phyloP scores from a whole-genome alignment of 257 asterid species.

The Penstemon davidsonii region DNA sequence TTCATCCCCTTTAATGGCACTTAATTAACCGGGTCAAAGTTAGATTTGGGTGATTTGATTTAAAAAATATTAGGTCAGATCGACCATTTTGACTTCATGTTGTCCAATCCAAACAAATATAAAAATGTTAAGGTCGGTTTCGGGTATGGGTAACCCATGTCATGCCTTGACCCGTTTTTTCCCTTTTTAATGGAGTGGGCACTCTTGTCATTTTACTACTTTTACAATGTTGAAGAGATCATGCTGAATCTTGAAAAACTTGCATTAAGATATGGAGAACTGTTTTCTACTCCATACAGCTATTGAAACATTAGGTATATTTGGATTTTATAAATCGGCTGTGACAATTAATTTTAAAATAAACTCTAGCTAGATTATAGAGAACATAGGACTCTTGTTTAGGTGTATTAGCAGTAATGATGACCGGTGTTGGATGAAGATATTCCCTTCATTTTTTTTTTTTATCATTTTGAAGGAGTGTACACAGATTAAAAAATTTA shows the following conservation, averaged over 20 bases:
- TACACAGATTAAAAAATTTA: too few relatives aligned
- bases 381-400: conserved; percentile 24
- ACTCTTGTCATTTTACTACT: conserved; percentile 31
- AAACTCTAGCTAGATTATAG: conserved; percentile 20
- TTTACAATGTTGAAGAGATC: conserved; percentile 36
- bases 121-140: too few relatives aligned
- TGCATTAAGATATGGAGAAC: conserved; percentile 39
- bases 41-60: too few relatives aligned
- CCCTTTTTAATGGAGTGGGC: conserved; percentile 31
- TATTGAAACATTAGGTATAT: conserved; percentile 30
- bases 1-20: conserved; percentile 8
- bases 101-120: too few relatives aligned
- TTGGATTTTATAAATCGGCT: conserved; percentile 19
- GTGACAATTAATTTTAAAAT: conserved; percentile 19
- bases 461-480: too few relatives aligned
- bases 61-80: too few relatives aligned
- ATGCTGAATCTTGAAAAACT: conserved; percentile 38
- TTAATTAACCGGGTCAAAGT: too few relatives aligned
- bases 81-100: too few relatives aligned
- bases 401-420: conserved; percentile 30
- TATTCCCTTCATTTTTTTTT: too few relatives aligned
- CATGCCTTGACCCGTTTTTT: background rate
- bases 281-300: conserved; percentile 44
- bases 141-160: too few relatives aligned
- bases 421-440: background rate